phyloP scores from a whole-genome alignment of 2,329 filamentous ascomycete genomes.

The Alternaria burnsii region DNA sequence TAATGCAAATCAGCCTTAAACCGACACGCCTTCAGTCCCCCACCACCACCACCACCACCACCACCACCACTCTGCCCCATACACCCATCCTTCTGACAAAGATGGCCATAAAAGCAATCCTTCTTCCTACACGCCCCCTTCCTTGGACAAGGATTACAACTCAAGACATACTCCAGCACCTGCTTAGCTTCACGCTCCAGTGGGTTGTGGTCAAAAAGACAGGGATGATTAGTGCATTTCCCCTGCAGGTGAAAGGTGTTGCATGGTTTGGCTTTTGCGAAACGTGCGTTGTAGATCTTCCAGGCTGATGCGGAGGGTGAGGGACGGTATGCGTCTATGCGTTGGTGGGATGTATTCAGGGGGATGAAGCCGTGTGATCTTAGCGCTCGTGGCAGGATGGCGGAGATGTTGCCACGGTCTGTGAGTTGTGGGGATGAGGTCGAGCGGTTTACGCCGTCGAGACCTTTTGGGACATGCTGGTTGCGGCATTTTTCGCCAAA shows the following conservation, averaged over 20 bases:
- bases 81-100: conserved; percentile 51
- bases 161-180: conserved; percentile 57
- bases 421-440: not conserved
- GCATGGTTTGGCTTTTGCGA: conserved; percentile 56
- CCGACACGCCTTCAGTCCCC: conserved; percentile 27
- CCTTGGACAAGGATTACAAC: conserved; percentile 54
- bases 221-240: conserved; percentile 47
- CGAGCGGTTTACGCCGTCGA: not conserved
- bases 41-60: not conserved
- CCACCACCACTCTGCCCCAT: conserved; percentile 11
- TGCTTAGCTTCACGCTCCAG: conserved; percentile 52
- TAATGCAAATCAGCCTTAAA: conserved; percentile 37
- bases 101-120: conserved; percentile 59
- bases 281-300: conserved; percentile 49
- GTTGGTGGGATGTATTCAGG: conserved; percentile 58
- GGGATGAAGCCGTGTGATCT: conserved; percentile 48
- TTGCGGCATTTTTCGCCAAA: conserved; percentile 35
- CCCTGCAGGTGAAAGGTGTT: conserved; percentile 59
- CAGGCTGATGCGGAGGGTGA: conserved; percentile 50
- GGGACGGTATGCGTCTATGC: conserved; percentile 57
- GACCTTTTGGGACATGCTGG: conserved; percentile 19
- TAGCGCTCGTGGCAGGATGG: conserved; percentile 19
- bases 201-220: conserved; percentile 58
- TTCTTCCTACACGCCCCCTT: conserved; percentile 54
- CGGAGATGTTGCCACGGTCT: conserved; percentile 25